Base-by-base conservation (phyloP, 1,284 basidiomycete genomes). In the Irpex lacteus region DNA sequence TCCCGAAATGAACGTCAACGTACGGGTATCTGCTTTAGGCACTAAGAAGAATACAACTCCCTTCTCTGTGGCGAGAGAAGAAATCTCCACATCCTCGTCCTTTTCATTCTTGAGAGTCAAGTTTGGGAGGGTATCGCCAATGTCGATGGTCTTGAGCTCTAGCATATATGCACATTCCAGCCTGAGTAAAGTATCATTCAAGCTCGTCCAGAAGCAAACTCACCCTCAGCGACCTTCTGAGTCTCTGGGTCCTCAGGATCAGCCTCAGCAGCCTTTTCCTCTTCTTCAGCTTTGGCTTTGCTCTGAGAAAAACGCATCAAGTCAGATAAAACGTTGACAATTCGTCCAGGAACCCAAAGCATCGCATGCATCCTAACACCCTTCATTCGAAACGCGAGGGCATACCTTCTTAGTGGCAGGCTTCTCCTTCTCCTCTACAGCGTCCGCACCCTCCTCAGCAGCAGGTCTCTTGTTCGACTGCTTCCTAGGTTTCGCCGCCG, bases 41-140 rank as follows among this genome's bases (percentile, higher is more conserved):
- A 94, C 86, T 7, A 95, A 79, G 81, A 97, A 96, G 66, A 97
- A 75, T 37, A 97, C 85, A 4, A 92, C 83, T 1, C 94, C 94
- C 71, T 88, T 87, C 66, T 92, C 88, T 13, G 79, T 79, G 2
- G 86, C 78, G 55, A 93, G 77, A 2, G 78, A 81, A 32, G 82
- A 76, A n/a, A 90, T 78, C 65, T 91, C 82, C 36, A 92, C 74
- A 63, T 93, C 90, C 67, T 90, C 87, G 60, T 80, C 90, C 73
- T 88, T 87, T 75, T 93, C 90, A 74, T 92, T 90, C 78, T 94
- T 89, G 66, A 98, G 79, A 2, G 80, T 85, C 66, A 96, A 72
- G 2, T 82, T 83, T 1, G 95, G 95, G 50, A 98, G 80, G n/a
- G 77, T 75, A 68, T 90, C 92, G 6, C 95, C 96, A 36, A 94